A percentile compares a stretch with the other conserved stretches of the same genome.
These are phyloP conservation scores for Leccinum disarticulatum DNA, from an alignment of 768 basidiomycete species.

Conservation along the genomic window DNA sequence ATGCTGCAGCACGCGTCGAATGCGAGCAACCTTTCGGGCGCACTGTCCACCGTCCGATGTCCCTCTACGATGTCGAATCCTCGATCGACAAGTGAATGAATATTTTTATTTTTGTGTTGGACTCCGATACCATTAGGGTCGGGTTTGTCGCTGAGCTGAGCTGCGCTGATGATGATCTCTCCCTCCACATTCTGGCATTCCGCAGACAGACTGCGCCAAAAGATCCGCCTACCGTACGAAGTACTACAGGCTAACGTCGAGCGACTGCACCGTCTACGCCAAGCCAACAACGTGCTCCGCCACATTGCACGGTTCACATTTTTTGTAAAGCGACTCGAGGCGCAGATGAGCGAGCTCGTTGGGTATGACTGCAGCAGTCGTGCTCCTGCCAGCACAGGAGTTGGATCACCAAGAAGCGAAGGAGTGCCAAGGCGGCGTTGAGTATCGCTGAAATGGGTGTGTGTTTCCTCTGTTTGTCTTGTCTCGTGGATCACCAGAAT, in stretches of 20 bases:
- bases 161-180: neutral
- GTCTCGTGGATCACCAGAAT: neutral
- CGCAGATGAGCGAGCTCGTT: slow-evolving; percentile 76
- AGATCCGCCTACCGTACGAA: slow-evolving; percentile 84
- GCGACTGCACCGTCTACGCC: slow-evolving; percentile 75
- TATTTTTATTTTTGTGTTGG: too few species aligned
- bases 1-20: slow-evolving; percentile 79
- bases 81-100: slow-evolving; percentile 71
- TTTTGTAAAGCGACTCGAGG: slow-evolving; percentile 77
- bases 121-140: neutral
- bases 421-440: slow-evolving; percentile 89
- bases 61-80: slow-evolving; percentile 69
- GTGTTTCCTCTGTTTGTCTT: slow-evolving; percentile 27
- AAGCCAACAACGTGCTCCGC: slow-evolving; percentile 81
- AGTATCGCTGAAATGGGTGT: slow-evolving; percentile 87
- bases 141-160: neutral
- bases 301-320: slow-evolving; percentile 82
- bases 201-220: slow-evolving; percentile 67
- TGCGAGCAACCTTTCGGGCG: slow-evolving; percentile 67
- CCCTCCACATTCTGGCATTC: neutral
- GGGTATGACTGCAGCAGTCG: slow-evolving; percentile 4
- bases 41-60: slow-evolving; percentile 61
- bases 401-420: slow-evolving; percentile 67
- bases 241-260: slow-evolving; percentile 70
- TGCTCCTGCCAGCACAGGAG: neutral